Conservation (phyloP, 1,139 yeast genomes). For the Taphrina sp. region DNA sequence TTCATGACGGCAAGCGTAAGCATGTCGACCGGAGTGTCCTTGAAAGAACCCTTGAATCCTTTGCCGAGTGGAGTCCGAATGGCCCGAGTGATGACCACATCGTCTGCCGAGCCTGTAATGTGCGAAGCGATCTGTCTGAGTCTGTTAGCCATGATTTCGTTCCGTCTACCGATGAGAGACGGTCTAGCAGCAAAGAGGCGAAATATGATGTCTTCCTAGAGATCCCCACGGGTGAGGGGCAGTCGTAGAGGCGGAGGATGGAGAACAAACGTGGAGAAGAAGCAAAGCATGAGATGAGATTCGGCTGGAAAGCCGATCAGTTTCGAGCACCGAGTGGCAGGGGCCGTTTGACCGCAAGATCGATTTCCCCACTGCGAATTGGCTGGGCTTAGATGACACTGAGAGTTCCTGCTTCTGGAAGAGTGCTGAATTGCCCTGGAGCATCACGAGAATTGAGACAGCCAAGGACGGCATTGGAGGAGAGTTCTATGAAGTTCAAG, state of each 20-base stretch:
- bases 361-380: no score
- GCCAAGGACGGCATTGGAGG: no score
- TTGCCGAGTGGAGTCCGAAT: constrained; percentile 85
- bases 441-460: no score
- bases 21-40: constrained; percentile 73
- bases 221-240: neutral
- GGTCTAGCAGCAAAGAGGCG: neutral
- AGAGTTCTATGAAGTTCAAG: no score
- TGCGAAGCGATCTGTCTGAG: constrained; percentile 30
- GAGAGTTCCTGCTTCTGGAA: no score
- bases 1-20: constrained; percentile 62
- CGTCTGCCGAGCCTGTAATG: constrained; percentile 54
- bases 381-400: no score
- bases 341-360: no score
- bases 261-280: no score
- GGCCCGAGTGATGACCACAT: constrained; percentile 82
- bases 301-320: no score
- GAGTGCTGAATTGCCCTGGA: no score
- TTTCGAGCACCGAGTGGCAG: no score
- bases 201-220: neutral
- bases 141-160: constrained; percentile 28
- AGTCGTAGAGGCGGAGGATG: neutral
- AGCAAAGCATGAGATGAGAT: no score
- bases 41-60: constrained; percentile 80
- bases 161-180: neutral